Base-by-base conservation (phyloP, 2,329 filamentous ascomycete species). In the Aspergillus sp. region DNA sequence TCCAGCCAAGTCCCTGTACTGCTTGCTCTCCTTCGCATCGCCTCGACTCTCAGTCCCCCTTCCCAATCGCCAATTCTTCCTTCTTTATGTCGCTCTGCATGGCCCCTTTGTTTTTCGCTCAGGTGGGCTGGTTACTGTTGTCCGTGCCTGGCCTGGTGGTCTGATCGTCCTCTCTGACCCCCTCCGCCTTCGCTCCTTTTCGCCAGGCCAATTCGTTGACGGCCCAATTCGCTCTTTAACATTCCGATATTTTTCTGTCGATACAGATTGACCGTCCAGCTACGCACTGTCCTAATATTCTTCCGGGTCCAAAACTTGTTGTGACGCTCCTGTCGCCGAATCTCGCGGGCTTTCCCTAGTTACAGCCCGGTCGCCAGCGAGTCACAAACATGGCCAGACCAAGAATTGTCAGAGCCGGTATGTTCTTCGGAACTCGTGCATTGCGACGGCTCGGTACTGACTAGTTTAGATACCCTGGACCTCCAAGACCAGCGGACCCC, bases 401-500 rank as follows among this genome's bases (percentile, higher is more conserved):
- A 32, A 60, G 62, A 39, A 62, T 67, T 34, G 55, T 67, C 34
- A 56, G 64, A 49, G 64, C 64, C 37, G 64, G 64, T 67, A 58
- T 37, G 58, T 44, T n/a, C n/a, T n/a, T n/a, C 22, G 10, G 24
- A 27, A 27, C 29, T 5, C 15, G 19, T 30, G 16, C 24, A 20
- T 28, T 30, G 26, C 11, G 15, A 32, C 30, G 10, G 12, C 16
- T 14, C 20, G 31, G 26, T 35, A 19, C 36, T 47, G 29, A 50
- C 29, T 16, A 19, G 26, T 32, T 39, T 62, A 93, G 89, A 96
- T 68, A 93, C 89, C 42, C 82, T 95, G 64, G 91, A 96, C 66
- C 78, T 96, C 32, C 91, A 96, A 72, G 77, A 86, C 63, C 82
- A 78, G 53, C 69, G 80, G 52, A 71, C 81, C 37, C 86, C 86